Base-by-base conservation (phyloP, 1,284 basidiomycete species). In the Papiliotrema nemorosa region DNA sequence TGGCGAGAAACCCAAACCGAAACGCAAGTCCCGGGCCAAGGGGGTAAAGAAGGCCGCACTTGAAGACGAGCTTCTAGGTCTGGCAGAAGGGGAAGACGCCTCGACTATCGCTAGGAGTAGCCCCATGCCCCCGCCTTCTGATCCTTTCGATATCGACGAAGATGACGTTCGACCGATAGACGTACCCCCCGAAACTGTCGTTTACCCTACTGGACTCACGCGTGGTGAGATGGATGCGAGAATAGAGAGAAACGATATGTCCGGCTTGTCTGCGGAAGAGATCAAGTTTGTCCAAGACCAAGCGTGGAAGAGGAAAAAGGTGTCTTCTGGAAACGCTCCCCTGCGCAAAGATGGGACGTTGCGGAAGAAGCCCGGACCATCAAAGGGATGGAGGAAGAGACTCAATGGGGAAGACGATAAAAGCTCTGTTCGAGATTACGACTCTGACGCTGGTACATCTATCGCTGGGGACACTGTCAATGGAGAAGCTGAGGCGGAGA, bases 301-400 rank as follows among this genome's bases (percentile, higher is more conserved):
- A 49, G 70, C 70, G 62, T 72, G 70, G 70, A 47, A 64, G 31
- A 39, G 59, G 35, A 53, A 66, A 53, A 70, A 67, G 49, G 59
- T 54, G 10, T 54, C 54, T 5, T 59, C 57, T 5, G 60, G 60
- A 3, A 37, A 44, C n/a, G 62, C 55, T 2, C 53, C 52, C 10
- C 54, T 63, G 3, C 65, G 69, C 47, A 75, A 75, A 55, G 73
- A 75, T 52, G 73, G 73, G 20, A 67, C 67, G 27, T 54, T 69
- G 21, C 60, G 73, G 36, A 66, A 66, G 55, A 75, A 75, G 52
- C 72, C 73, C 21, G 72, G 73, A 16, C 73, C 72, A 0, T 65
- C 70, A 3, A 75, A 75, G 49, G 73, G 73, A 6, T 71, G 69
- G 64, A 72, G 70, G 57, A 10, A 7, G 40, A 10, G 20, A 7